Conservation (phyloP, 108 stramenopile genomes). For the Nannochloropsis oceanica region DNA sequence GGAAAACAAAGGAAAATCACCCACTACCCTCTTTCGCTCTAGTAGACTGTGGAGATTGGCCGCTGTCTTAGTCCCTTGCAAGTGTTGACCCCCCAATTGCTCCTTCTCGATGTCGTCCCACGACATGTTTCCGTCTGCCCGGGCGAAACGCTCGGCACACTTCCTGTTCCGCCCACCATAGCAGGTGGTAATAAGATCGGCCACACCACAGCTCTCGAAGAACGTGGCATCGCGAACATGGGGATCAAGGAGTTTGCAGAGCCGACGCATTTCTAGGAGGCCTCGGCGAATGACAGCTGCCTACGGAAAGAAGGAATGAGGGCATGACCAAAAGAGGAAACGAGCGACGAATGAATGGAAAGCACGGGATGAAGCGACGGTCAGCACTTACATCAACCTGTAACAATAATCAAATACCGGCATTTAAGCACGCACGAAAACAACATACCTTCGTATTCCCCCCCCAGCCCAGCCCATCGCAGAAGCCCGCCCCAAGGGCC, state of each 20-base stretch:
- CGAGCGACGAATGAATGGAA: background rate
- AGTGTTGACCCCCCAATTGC: conserved; percentile 67
- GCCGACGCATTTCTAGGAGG: conserved; percentile 67
- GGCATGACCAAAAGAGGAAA: background rate
- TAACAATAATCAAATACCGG: background rate
- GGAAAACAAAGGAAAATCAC: conserved; percentile 65
- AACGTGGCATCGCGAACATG: conserved; percentile 53
- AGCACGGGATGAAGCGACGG: background rate
- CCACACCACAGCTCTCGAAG: conserved; percentile 82
- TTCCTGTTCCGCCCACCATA: conserved; percentile 87
- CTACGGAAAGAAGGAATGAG: background rate
- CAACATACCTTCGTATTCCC: conserved; percentile 65
- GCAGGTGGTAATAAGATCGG: conserved; percentile 91
- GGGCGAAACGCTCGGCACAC: conserved; percentile 79
- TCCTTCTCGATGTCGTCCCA: conserved; percentile 26
- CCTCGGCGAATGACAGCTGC: conserved; percentile 85
- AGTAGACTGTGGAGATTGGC: conserved; percentile 64
- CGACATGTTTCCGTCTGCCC: background rate
- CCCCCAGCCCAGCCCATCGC: conserved; percentile 70
- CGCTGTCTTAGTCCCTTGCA: conserved; percentile 72
- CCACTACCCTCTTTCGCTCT: conserved; percentile 36
- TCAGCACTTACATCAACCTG: background rate
- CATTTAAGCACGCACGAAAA: background rate
- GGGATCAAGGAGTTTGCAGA: conserved; percentile 38
- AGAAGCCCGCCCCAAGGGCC: conserved; percentile 86